These are phyloP conservation scores for Fusarium keratoplasticum DNA, from an alignment of 2,329 filamentous ascomycete genomes.

Conservation along the genomic window DNA sequence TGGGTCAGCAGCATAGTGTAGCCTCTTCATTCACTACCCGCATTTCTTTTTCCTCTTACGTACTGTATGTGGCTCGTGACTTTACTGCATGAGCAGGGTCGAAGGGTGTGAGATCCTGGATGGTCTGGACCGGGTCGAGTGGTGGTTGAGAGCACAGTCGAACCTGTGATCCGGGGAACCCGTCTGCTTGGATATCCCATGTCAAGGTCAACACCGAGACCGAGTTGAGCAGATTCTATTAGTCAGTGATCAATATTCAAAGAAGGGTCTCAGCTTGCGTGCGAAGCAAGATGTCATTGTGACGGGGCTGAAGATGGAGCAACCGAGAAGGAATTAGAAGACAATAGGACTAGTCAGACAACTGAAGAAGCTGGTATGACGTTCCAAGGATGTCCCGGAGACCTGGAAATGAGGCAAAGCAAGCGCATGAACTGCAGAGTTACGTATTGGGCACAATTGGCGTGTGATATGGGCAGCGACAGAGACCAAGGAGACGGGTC, in stretches of 20 bases:
- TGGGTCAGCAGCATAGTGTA: slow-evolving; percentile 36
- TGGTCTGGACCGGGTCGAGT: background rate
- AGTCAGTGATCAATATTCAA: slow-evolving; percentile 1
- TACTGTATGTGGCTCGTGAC: background rate
- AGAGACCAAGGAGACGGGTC: background rate
- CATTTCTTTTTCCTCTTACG: slow-evolving; percentile 2
- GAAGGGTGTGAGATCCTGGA: background rate
- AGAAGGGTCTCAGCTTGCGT: background rate
- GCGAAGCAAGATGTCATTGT: slow-evolving; percentile 9
- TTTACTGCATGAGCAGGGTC: background rate
- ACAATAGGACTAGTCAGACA: background rate
- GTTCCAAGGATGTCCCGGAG: background rate
- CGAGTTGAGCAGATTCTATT: background rate
- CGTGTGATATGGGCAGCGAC: background rate
- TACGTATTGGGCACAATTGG: slow-evolving; percentile 2
- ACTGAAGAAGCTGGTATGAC: background rate
- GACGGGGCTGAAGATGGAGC: slow-evolving; percentile 13
- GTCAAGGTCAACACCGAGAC: background rate
- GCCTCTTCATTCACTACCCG: slow-evolving; percentile 35
- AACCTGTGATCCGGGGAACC: background rate
- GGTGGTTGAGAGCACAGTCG: background rate
- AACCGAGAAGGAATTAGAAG: slow-evolving; percentile 13
- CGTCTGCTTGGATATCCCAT: background rate
- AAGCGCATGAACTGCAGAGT: slow-evolving; percentile 1
- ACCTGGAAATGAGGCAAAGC: background rate